Base-by-base conservation (phyloP, 495 filamentous ascomycete genomes). In the Penicillium ochrochloron region DNA sequence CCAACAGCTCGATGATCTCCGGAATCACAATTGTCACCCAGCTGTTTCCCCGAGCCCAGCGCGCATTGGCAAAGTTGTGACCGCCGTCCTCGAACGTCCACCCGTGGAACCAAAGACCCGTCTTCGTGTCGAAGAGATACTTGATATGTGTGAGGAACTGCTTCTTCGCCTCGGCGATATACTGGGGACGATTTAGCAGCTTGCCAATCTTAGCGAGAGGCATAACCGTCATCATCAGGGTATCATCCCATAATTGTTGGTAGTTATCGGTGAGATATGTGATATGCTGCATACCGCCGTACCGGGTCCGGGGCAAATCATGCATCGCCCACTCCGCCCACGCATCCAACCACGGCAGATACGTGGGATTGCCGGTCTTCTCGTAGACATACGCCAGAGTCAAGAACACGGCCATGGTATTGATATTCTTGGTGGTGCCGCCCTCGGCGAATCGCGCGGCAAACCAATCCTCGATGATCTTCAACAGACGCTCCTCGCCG, bases 271-370 rank as follows among this genome's bases (percentile, higher is more conserved):
- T 80, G 35, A 88, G 69, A 48, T 70, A 73, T 10, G 90, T 92
- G 62, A 86, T 80, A 64, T 92, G 90, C 63, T 91, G 88, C 86
- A 92, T 89, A 59, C 90, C 90, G 39, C 89, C 89, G 70, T 85
- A 86, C 19, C 82, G 83, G 8, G 90, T 92, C 29, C 90, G 83
- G 31, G 83, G 83, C 2, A 92, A 80, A 55, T 89, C 89, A 70
- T 91, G 79, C 82, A 90, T 91, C 0, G 87, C 88, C 90, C 90
- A 92, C 64, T 92, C 89, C 4, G 81, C 90, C 90, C 90, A 92
- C 50, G 83, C 76, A 63, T 91, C 90, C 1, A 92, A 81, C 88
- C 87, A 91, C 0, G 87, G 85, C 4, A 89, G 74, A 59, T 89
- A 92, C 0, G 82, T 82, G 57, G 70, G 63, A 59, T 90, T 87